Evolutionary conservation across 2,329 filamentous ascomycete genomes (phyloP), one percentile per base, ranked within the genome.

Genomic region (Botrytis deweyae): DNA sequence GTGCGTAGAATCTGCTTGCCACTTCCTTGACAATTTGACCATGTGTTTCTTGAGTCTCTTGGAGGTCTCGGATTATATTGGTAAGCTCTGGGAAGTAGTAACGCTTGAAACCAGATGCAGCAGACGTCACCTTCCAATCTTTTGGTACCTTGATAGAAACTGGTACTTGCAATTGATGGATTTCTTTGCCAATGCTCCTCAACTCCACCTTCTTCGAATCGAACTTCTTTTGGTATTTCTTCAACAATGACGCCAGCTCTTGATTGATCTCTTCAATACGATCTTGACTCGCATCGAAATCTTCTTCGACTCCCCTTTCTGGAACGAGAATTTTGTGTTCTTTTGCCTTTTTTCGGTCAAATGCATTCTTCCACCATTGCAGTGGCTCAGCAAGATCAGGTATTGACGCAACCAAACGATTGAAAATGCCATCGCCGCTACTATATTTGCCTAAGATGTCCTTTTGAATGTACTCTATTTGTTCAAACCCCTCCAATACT

Each of bases 121-220:
- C 92, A 7, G 96, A 98, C 94, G 98, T 98, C 81, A 98, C 95
- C 76, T 94, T 91, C 95, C 96, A 99, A 78, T 86, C 89, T 77
- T 92, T 92, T 0, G 96, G 96, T 3, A 99, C 84, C 74, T 97
- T 97, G 80, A 93, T 85, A 1, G 85, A 84, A 82, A 96, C 97
- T 0, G 96, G 95, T 0, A 93, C 92, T 81, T 99, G 96, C 18
- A 99, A 87, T 83, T 99, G 95, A 83, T 97, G 98, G 70, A 99
- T 93, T 80, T 99, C 96, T 82, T 99, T 99, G 75, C 96, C 96
- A 12, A 97, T 92, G 80, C 98, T 93, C 42, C 90, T 90, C 78
- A 91, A 96, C 80, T 90, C 90, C 75, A 95, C 87, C 0, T 79
- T 79, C 25, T 88, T 92, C 74, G 91, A 94, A 75, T 92, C 93